A percentile compares a stretch with the other conserved stretches of the same genome.
These are phyloP conservation scores for Wickerhamomyces queroliae DNA, from an alignment of 805 yeast genomes.

Conservation along the genomic window DNA sequence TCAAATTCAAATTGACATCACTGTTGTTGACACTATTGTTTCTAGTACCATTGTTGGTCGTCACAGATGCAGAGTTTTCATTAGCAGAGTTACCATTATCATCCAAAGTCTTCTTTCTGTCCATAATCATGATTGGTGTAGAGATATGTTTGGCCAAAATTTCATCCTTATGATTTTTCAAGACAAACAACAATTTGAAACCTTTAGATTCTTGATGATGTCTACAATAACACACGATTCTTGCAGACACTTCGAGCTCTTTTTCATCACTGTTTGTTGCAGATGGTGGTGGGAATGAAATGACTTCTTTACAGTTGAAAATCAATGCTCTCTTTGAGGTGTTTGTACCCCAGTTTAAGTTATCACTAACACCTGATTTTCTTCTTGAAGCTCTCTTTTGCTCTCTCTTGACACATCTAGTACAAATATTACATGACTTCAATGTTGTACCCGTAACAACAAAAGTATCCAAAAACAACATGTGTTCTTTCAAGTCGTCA, in stretches of 20 bases:
- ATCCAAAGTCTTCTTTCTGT: slow-evolving; percentile 56
- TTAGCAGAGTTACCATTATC: slow-evolving; percentile 10
- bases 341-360: slow-evolving; percentile 70
- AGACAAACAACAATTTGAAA: slow-evolving; percentile 62
- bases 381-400: slow-evolving; percentile 91
- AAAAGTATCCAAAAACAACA: slow-evolving; percentile 69
- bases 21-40: slow-evolving; percentile 2
- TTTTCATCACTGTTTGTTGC: slow-evolving; percentile 23
- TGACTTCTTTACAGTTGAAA: slow-evolving; percentile 85
- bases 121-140: slow-evolving; percentile 84
- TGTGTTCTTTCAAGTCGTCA: slow-evolving; percentile 41
- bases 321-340: slow-evolving; percentile 78
- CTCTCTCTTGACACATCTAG: slow-evolving; percentile 87
- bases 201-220: slow-evolving; percentile 91
- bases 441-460: slow-evolving; percentile 57
- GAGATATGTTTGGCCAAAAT: slow-evolving; percentile 71
- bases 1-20: neutral
- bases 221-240: slow-evolving; percentile 93
- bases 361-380: slow-evolving; percentile 73
- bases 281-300: slow-evolving; percentile 60
- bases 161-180: slow-evolving; percentile 54
- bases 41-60: slow-evolving; percentile 8
- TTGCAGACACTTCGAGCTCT: slow-evolving; percentile 47
- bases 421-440: slow-evolving; percentile 70
- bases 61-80: slow-evolving; percentile 15